These are phyloP conservation scores for Chenopodium album DNA, from an alignment of 148 eudicot genomes.

Conservation along the genomic window DNA sequence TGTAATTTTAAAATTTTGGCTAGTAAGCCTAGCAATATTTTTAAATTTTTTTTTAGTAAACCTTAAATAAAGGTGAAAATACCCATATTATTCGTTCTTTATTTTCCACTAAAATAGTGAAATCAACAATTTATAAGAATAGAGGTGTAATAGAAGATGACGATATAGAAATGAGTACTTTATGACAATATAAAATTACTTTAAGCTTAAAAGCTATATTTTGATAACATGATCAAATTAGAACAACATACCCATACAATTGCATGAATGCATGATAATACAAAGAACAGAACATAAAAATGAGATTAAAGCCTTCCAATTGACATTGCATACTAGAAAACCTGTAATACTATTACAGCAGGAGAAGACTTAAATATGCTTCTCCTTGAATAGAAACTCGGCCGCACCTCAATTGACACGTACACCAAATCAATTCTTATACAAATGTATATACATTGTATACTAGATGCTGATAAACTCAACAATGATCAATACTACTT, in stretches of 20 bases:
- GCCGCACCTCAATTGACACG: neutral
- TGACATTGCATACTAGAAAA: slow-evolving; percentile 12
- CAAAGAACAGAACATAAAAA: neutral
- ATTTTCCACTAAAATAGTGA: too few relatives aligned
- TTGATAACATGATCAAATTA: neutral
- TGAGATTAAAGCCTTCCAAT: neutral
- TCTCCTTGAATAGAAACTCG: slow-evolving; percentile 27
- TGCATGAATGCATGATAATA: too few relatives aligned
- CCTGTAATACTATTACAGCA: slow-evolving; percentile 21
- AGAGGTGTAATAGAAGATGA: neutral
- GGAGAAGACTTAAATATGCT: slow-evolving; percentile 39
- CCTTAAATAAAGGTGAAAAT: too few relatives aligned
- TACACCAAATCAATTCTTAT: slow-evolving; percentile 14
- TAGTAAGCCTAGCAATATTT: too few relatives aligned
- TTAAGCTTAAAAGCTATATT: neutral
- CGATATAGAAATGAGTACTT: too few relatives aligned
- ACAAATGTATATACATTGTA: slow-evolving; percentile 19
- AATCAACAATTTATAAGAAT: too few relatives aligned
- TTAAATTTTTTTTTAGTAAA: too few relatives aligned
- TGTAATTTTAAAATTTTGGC: too few relatives aligned
- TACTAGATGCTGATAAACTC: neutral
- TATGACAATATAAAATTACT: too few relatives aligned
- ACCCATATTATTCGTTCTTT: too few relatives aligned
- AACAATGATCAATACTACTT: slow-evolving; percentile 36
- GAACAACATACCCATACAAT: neutral